Evolutionary conservation across 371 early-diverging fungal species (phyloP).

Genomic region (Capillidium heterosporum): DNA sequence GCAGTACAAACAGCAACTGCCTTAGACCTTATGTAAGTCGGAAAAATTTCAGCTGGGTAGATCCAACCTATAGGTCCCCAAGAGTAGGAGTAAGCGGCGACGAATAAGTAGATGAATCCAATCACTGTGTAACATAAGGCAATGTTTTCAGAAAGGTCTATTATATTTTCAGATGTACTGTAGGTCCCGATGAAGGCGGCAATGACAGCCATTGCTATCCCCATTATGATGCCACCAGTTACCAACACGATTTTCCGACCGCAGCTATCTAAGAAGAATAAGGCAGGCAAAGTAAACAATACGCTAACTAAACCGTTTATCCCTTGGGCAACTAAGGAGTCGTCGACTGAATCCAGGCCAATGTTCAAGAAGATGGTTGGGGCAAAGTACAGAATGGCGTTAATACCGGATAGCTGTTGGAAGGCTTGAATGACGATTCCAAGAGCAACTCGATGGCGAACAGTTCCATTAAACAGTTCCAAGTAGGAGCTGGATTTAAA

Average conservation of each 20-base stretch:
- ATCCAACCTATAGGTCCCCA: slow-evolving; percentile 91
- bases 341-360: slow-evolving; percentile 25
- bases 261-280: slow-evolving; percentile 53
- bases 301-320: slow-evolving; percentile 50
- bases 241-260: slow-evolving; percentile 35
- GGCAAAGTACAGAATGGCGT: slow-evolving; percentile 52
- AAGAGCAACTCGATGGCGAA: slow-evolving; percentile 35
- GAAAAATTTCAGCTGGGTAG: slow-evolving; percentile 77
- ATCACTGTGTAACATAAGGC: slow-evolving; percentile 34
- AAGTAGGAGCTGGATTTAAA: slow-evolving; percentile 42
- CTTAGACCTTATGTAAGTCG: slow-evolving; percentile 51
- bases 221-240: slow-evolving; percentile 30
- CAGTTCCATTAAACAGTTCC: slow-evolving; percentile 45
- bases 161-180: slow-evolving; percentile 18
- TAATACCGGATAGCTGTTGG: slow-evolving; percentile 56
- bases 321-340: slow-evolving; percentile 40
- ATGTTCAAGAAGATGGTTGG: slow-evolving; percentile 43
- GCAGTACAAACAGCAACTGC: slow-evolving; percentile 71
- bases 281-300: slow-evolving; percentile 47
- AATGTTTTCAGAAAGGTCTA: too few relatives aligned
- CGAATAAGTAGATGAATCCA: slow-evolving; percentile 47
- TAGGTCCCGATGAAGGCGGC: slow-evolving; percentile 22
- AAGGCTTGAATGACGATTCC: slow-evolving; percentile 47
- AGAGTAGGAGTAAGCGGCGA: slow-evolving; percentile 57
- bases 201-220: slow-evolving; percentile 20